Evolutionary conservation across 495 filamentous ascomycete species (phyloP).

Genomic region (Alectoria sarmentosa): DNA sequence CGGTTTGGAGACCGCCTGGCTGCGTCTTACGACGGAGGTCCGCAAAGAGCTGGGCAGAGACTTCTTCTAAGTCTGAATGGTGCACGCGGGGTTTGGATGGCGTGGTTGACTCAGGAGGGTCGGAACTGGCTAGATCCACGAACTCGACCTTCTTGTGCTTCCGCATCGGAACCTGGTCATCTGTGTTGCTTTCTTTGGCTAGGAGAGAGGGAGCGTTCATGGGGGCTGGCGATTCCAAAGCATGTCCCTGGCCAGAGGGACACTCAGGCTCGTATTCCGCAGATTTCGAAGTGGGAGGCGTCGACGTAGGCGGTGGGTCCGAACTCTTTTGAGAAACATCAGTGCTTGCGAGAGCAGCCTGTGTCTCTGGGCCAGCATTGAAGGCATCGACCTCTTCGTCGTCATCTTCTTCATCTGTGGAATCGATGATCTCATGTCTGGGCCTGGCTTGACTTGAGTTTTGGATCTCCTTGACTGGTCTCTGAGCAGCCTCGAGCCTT

Average conservation of each 20-base stretch:
- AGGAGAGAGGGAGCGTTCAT: neutral
- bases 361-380: constrained; percentile 12
- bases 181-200: neutral
- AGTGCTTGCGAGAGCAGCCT: constrained; percentile 1
- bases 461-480: neutral
- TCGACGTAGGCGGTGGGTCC: neutral
- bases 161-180: neutral
- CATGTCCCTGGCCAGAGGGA: neutral
- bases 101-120: neutral
- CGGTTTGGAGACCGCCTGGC: constrained; percentile 20
- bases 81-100: neutral
- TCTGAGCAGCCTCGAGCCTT: neutral
- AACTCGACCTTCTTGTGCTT: neutral
- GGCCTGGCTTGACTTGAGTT: neutral
- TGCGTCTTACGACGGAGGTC: constrained; percentile 16
- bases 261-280: too few species aligned
- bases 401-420: constrained; percentile 20
- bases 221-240: neutral
- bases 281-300: neutral
- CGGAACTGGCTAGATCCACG: neutral
- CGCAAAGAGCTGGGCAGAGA: constrained; percentile 15
- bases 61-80: constrained; percentile 11
- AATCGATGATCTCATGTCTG: constrained; percentile 15
- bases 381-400: constrained; percentile 7
- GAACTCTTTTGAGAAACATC: neutral